Evolutionary conservation across 257 asterid genomes (phyloP), one percentile per base, ranked within the genome.

Genomic region (Striga asiatica): DNA sequence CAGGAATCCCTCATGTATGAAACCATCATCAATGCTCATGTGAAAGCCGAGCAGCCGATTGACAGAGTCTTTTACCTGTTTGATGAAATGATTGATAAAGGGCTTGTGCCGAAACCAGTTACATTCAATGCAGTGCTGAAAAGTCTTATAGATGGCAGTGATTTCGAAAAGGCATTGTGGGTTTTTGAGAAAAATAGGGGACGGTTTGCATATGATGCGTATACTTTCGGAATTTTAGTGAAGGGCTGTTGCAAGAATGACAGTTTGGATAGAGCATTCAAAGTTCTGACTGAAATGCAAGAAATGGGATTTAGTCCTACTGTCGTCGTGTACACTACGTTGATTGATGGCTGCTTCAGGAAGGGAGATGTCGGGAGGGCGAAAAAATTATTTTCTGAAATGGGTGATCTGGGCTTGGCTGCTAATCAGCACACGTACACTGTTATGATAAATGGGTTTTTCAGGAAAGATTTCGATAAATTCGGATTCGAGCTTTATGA

Each of bases 181-280:
- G 27, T 75, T 60, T 86, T 78, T 22, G 71, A 58, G 67, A 73
- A 58, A 31, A 74, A 77, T 51, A 72, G 60, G 64, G 65, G 64
- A 1, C 63, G 62, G 43, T 56, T 52, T 43, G 69, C 62, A 4
- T 21, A 76, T 73, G 91, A 83, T 66, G 59, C 39, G 63, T 75
- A 83, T 68, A 86, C 85, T 28, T 86, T 80, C 51, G 91, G 95
- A 67, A 78, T 86, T 47, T 55, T 83, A 81, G 69, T 83, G 51
- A 86, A 83, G 64, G 94, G 91, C 61, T 83, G 88, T 61, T 76
- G 85, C 68, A 82, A 73, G 6, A 66, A 54, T 59, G 79, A 76
- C 50, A 74, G 75, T 22, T 48, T 86, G 38, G 18, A 68, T 48
- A 68, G 74, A 54, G 91, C 75, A 46, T 83, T 86, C 69, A 72